These are phyloP conservation scores for Strobilomyces confusus DNA, from an alignment of 768 basidiomycete species.

Conservation along the genomic window DNA sequence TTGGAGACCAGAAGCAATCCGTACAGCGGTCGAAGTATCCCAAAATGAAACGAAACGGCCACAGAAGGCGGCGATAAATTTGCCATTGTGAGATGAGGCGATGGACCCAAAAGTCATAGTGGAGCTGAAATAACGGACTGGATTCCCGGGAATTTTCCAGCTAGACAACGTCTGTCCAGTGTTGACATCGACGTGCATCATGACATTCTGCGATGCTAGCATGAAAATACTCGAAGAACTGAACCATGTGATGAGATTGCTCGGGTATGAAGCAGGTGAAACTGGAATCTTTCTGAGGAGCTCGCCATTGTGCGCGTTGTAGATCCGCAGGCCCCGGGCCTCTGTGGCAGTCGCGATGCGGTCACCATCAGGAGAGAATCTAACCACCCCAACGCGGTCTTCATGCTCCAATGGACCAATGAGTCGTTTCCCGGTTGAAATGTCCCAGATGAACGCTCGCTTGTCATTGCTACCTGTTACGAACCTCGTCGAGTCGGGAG, in stretches of 20 bases:
- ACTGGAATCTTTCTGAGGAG: background rate
- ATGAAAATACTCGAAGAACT: background rate
- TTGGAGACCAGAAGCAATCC: background rate
- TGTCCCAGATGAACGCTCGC: background rate
- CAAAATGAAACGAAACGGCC: background rate
- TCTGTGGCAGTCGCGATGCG: background rate
- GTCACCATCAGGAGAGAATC: background rate
- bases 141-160: background rate
- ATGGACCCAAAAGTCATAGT: background rate
- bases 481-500: background rate
- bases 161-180: background rate
- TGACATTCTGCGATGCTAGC: background rate
- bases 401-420: constrained; percentile 6
- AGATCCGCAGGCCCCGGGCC: background rate
- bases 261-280: background rate
- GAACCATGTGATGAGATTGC: background rate
- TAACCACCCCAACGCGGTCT: background rate
- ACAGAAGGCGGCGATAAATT: background rate
- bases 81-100: background rate
- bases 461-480: background rate
- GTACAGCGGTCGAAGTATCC: background rate
- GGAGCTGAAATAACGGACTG: background rate
- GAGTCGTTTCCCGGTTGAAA: background rate
- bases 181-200: background rate
- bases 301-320: background rate